These are phyloP conservation scores for Musa balbisiana DNA, from an alignment of 202 grass and related monocot genomes.

Conservation along the genomic window DNA sequence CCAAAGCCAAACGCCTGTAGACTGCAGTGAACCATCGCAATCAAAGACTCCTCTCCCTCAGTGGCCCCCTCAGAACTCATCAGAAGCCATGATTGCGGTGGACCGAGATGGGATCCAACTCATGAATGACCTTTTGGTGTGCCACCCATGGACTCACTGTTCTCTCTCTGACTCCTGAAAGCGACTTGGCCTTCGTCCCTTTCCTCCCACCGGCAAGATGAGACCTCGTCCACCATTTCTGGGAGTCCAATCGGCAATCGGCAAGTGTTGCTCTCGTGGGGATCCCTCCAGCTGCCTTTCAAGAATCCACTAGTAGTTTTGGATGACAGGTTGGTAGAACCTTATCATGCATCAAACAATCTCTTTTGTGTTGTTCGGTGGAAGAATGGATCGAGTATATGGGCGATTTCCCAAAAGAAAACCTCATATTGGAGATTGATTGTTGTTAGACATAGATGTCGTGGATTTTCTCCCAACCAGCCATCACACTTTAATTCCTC, in stretches of 20 bases:
- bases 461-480: too few species aligned
- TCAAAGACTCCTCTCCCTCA: not conserved
- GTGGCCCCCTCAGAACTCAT: not conserved
- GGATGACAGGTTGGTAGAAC: too few species aligned
- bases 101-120: too few species aligned
- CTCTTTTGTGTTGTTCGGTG: too few species aligned
- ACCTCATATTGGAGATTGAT: too few species aligned
- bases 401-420: too few species aligned
- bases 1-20: not conserved
- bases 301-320: not conserved
- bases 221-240: not conserved
- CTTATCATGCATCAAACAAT: too few species aligned
- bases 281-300: slow-evolving; percentile 9
- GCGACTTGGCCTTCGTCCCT: slow-evolving; percentile 5
- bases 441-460: too few species aligned
- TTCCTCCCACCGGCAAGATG: not conserved
- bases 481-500: too few species aligned
- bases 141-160: not conserved
- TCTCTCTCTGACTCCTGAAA: slow-evolving; percentile 7
- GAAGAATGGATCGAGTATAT: too few species aligned
- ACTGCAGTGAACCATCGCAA: not conserved
- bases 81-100: not conserved
- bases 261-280: not conserved
- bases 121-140: slow-evolving; percentile 1
- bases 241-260: not conserved